A percentile compares a stretch with the other conserved stretches of the same genome.
Evolutionary conservation across 768 basidiomycete species (phyloP).

Genomic region (Leccinum aurantiacum): DNA sequence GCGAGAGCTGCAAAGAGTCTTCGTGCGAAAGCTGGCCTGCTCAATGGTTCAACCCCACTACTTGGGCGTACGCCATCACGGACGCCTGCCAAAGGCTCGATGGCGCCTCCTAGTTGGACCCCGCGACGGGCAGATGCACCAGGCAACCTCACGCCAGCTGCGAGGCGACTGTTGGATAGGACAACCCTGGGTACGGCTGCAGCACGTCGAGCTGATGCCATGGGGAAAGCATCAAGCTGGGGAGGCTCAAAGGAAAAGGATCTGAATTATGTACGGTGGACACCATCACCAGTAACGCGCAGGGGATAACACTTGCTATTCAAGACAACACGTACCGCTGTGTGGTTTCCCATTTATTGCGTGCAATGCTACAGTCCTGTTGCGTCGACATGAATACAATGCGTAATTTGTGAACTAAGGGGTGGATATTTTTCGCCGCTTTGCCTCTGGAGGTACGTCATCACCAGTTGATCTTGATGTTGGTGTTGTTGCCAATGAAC

Average conservation of each 20-base stretch:
- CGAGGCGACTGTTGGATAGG: slow-evolving; percentile 68
- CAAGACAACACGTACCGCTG: slow-evolving; percentile 6
- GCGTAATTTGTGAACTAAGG: slow-evolving; percentile 22
- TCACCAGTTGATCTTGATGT: slow-evolving; percentile 23
- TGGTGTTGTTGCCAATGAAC: slow-evolving; percentile 20
- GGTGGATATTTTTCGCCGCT: slow-evolving; percentile 56
- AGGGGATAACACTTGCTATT: slow-evolving; percentile 17
- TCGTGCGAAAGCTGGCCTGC: slow-evolving; percentile 68
- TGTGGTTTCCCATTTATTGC: slow-evolving; percentile 4
- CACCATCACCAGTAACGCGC: slow-evolving; percentile 63
- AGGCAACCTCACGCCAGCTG: slow-evolving; percentile 86
- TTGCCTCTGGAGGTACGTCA: slow-evolving; percentile 44
- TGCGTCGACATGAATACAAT: slow-evolving; percentile 13
- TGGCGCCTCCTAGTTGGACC: slow-evolving; percentile 81
- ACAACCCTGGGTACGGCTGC: slow-evolving; percentile 67
- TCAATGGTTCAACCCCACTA: slow-evolving; percentile 40
- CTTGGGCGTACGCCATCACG: slow-evolving; percentile 35
- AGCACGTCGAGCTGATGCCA: slow-evolving; percentile 63
- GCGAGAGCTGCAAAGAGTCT: slow-evolving; percentile 79
- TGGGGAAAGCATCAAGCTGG: slow-evolving; percentile 61
- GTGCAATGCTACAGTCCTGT: slow-evolving; percentile 13
- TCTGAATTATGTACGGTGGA: slow-evolving; percentile 70
- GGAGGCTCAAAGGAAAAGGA: slow-evolving; percentile 59
- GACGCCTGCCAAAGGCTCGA: slow-evolving; percentile 42
- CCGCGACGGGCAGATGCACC: slow-evolving; percentile 71